Conservation (phyloP, 1,284 basidiomycete species). For the Cryptococcus sp. region DNA sequence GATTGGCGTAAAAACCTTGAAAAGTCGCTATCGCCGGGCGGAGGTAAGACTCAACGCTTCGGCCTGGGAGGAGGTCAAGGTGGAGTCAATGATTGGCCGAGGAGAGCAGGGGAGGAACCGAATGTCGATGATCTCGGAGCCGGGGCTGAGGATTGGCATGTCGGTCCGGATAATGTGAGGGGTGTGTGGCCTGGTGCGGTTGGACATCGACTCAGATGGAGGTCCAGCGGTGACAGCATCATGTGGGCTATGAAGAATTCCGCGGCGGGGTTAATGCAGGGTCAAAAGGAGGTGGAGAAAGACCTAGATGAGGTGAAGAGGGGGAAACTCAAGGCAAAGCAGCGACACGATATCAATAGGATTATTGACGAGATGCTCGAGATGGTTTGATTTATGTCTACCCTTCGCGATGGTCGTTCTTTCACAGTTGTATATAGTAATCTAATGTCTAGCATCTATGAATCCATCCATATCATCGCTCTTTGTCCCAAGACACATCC, state of each 20-base stretch:
- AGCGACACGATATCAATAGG: constrained; percentile 4
- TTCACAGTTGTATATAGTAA: too few relatives aligned
- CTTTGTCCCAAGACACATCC: too few relatives aligned
- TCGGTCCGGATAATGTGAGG: constrained; percentile 26
- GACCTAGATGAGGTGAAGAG: constrained; percentile 8
- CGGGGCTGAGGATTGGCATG: constrained; percentile 24
- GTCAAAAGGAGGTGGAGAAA: not conserved
- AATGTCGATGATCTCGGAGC: constrained; percentile 2
- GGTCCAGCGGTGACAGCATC: constrained; percentile 23
- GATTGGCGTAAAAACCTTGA: constrained; percentile 13
- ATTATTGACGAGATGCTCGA: constrained; percentile 12
- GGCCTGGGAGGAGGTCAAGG: constrained; percentile 28
- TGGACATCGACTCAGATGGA: constrained; percentile 27
- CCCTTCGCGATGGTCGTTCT: too few relatives aligned
- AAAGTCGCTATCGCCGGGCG: not conserved
- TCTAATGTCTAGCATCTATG: not conserved
- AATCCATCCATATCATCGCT: not conserved
- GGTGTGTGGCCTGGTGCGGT: constrained; percentile 29
- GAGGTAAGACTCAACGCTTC: constrained; percentile 1
- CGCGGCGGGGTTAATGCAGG: constrained; percentile 8
- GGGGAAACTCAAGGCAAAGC: not conserved
- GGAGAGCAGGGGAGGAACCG: constrained; percentile 36
- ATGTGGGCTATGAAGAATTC: constrained; percentile 32
- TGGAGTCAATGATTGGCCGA: constrained; percentile 35
- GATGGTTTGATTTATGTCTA: constrained; percentile 7